Base-by-base conservation (phyloP, 345 rosid genomes). In the Eucalyptus sideroxylon region DNA sequence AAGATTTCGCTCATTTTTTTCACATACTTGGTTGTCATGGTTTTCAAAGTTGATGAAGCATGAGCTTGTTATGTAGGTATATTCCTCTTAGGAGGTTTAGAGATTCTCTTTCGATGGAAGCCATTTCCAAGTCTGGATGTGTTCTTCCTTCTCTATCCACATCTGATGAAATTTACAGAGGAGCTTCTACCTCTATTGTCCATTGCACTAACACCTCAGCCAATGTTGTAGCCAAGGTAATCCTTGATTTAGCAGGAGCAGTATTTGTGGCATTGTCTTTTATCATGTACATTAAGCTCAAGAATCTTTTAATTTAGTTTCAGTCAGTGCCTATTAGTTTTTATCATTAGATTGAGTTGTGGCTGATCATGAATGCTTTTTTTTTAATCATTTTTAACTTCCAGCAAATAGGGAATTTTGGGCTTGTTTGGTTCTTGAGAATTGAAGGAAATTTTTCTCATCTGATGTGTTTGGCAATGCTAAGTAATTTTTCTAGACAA, bases 151-250 rank as follows among this genome's bases (percentile, higher is more conserved):
- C 97, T 86, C 90, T 95, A 30, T 90, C 94, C 37, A 80, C 88
- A 42, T 90, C 90, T 87, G 94, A 96, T 90, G 95, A 94, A 93
- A 93, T 95, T 89, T 95, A 92, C 88, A 95, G 90, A 90, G 93
- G 93, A 45, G 94, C 89, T 91, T 91, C 95, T 42, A 96, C 95
- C 91, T 94, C 95, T 87, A 92, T 96, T 87, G 87, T 92, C 88
- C 93, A 40, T n/a, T 96, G 96, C 95, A 94, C 93, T 88, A 89
- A 95, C 86, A 98, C 97, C 90, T 95, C 98, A 37, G 88, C 92
- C 92, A 94, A 94, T 67, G 97, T 96, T 89, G 98, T 92, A 88
- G 96, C 95, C 69, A 98, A 98, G 99, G 99, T 95, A 37, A 86
- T 90, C 89, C 80, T 59, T 14, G 27, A 77, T 9, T 87, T 59